A percentile compares a stretch with the other conserved stretches of the same genome.
These are phyloP conservation scores for Parietaria judaica DNA, from an alignment of 306 rosid species.

Conservation along the genomic window DNA sequence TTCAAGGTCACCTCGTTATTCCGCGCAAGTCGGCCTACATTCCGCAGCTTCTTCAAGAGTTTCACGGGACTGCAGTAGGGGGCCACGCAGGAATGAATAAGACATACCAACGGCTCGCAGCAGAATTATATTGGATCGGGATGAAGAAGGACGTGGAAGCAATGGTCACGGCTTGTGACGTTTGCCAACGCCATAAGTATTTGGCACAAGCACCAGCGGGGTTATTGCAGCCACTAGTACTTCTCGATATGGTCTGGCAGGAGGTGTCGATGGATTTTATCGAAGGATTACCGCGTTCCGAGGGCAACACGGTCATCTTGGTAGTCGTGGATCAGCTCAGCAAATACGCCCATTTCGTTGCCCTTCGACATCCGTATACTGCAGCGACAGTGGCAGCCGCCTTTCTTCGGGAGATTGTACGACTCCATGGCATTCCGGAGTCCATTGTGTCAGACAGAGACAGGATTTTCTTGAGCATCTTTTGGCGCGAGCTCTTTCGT, in stretches of 20 bases:
- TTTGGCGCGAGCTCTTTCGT: neutral
- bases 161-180: neutral
- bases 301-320: neutral
- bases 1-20: neutral
- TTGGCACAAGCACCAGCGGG: neutral
- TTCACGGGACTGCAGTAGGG: neutral
- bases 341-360: neutral
- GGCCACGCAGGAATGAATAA: neutral
- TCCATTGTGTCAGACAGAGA: neutral
- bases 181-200: neutral
- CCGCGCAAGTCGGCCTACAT: neutral
- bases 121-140: neutral
- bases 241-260: neutral
- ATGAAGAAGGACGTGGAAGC: neutral
- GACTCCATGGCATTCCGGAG: neutral
- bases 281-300: neutral
- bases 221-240: neutral
- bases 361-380: neutral
- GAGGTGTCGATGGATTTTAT: neutral
- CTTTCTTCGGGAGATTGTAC: neutral
- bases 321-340: neutral
- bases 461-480: neutral
- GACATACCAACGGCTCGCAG: neutral
- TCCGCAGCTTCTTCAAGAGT: neutral
- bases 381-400: neutral